Conservation (phyloP, 163 green algal species). For the Chloromonas sp. region DNA sequence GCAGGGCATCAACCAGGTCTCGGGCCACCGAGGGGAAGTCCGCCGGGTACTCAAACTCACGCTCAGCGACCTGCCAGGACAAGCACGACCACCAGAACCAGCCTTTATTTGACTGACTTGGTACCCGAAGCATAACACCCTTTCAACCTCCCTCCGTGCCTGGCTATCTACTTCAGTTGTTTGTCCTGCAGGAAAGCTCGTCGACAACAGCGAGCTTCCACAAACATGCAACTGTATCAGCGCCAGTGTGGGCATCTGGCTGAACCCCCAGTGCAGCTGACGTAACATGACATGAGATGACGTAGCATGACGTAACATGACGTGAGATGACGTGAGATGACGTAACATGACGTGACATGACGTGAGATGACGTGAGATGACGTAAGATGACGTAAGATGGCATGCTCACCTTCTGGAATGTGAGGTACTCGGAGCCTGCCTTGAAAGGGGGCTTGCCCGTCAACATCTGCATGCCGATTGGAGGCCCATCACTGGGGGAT, state of each 20-base stretch:
- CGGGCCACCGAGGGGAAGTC: slow-evolving; percentile 40
- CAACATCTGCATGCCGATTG: slow-evolving; percentile 10
- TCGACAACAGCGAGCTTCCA: too few relatives aligned
- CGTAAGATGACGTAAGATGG: too few relatives aligned
- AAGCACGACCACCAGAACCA: neutral
- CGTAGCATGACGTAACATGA: too few relatives aligned
- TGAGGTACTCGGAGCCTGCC: slow-evolving; percentile 84
- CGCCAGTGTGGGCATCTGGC: too few relatives aligned
- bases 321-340: too few relatives aligned
- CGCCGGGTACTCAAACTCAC: slow-evolving; percentile 30
- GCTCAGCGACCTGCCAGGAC: slow-evolving; percentile 21
- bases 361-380: too few relatives aligned
- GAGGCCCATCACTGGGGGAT: too few relatives aligned
- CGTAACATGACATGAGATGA: too few relatives aligned
- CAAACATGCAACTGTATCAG: too few relatives aligned
- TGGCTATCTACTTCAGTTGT: neutral
- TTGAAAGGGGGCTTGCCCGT: slow-evolving; percentile 38
- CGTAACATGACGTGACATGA: too few relatives aligned
- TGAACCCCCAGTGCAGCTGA: too few relatives aligned
- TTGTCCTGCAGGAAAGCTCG: neutral
- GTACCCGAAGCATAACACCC: neutral
- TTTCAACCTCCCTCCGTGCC: neutral
- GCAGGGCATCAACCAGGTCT: slow-evolving; percentile 54
- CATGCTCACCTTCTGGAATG: slow-evolving; percentile 65
- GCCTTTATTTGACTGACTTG: neutral